Percentiles rank a stretch among this genome's conserved stretches.
Evolutionary conservation across 768 basidiomycete species (phyloP).

Genomic region (Mrakia hoshinonis): DNA sequence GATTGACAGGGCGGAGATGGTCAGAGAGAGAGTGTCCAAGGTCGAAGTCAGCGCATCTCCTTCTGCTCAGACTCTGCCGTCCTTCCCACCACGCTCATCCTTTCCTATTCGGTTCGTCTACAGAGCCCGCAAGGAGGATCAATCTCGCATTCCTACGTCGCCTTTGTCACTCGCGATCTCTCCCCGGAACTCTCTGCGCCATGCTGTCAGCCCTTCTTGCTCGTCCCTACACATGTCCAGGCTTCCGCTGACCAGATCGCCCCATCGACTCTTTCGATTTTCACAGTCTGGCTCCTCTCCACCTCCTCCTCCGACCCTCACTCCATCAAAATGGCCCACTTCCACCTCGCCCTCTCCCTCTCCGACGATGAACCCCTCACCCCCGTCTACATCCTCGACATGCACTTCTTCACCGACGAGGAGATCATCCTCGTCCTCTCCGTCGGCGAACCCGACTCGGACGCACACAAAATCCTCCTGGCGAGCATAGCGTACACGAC

Average conservation of each 20-base stretch:
- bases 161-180: not conserved
- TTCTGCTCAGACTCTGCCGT: no score
- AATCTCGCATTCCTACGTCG: not conserved
- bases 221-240: not conserved
- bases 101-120: no score
- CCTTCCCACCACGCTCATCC: no score
- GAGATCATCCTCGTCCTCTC: conserved; percentile 19
- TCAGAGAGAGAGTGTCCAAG: not conserved
- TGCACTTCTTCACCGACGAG: conserved; percentile 25
- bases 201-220: not conserved
- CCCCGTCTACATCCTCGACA: conserved; percentile 8
- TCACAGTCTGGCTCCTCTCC: not conserved
- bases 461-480: not conserved
- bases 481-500: conserved; percentile 2
- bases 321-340: not conserved
- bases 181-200: not conserved
- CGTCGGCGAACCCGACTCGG: not conserved
- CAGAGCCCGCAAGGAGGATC: not conserved
- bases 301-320: not conserved
- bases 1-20: not conserved
- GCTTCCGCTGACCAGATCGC: not conserved
- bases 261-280: not conserved
- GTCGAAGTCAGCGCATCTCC: not conserved
- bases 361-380: not conserved
- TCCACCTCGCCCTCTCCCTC: not conserved